phyloP scores from a whole-genome alignment of 2,329 filamentous ascomycete genomes.

The Scedosporium apiospermum region DNA sequence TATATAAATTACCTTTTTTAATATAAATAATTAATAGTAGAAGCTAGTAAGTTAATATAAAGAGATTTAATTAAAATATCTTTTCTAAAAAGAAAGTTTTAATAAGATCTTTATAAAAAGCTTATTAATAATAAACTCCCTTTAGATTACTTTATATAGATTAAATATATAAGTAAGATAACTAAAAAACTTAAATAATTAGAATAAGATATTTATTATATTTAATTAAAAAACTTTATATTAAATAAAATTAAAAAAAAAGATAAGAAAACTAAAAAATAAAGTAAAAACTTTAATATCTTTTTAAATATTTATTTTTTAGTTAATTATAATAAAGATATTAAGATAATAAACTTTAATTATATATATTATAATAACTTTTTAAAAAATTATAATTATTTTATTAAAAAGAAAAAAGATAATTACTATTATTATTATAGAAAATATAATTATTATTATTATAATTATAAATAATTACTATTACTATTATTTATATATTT shows the following conservation, averaged over 20 bases:
- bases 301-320: not conserved
- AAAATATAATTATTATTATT: too few relatives aligned
- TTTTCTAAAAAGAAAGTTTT: not conserved
- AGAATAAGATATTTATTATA: not conserved
- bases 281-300: not conserved
- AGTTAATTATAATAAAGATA: not conserved
- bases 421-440: not conserved
- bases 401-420: not conserved
- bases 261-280: too few relatives aligned
- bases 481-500: not conserved
- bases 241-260: not conserved
- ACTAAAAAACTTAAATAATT: not conserved
- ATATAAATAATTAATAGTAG: not conserved
- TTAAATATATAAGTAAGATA: not conserved
- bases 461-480: not conserved
- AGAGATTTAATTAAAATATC: not conserved
- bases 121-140: not conserved
- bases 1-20: not conserved
- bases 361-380: not conserved
- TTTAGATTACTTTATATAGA: not conserved
- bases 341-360: not conserved
- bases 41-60: not conserved
- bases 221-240: not conserved
- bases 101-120: not conserved
- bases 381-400: not conserved